These are phyloP conservation scores for Tanacetum coccineum DNA, from an alignment of 129 eudicot genomes.

Conservation along the genomic window DNA sequence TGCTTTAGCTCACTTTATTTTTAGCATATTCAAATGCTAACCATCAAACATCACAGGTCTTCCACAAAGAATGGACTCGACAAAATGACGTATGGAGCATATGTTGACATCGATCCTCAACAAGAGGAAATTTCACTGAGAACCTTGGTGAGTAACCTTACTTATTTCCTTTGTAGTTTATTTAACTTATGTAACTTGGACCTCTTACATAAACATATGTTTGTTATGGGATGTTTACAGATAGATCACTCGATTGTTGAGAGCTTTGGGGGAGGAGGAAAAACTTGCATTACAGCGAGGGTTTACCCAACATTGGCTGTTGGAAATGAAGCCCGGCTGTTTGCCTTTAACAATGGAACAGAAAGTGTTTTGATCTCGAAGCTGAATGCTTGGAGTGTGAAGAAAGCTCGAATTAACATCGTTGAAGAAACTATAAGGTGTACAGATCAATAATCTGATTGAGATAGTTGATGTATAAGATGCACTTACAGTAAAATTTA, in stretches of 20 bases:
- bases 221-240: slow-evolving; percentile 32
- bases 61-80: slow-evolving; percentile 34
- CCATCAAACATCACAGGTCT: slow-evolving; percentile 30
- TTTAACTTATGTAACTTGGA: not conserved
- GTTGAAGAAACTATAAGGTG: slow-evolving; percentile 17
- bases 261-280: slow-evolving; percentile 69
- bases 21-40: not conserved
- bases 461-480: not conserved
- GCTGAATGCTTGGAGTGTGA: slow-evolving; percentile 41
- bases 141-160: slow-evolving; percentile 42
- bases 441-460: slow-evolving; percentile 14
- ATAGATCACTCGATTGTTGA: slow-evolving; percentile 70
- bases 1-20: not conserved
- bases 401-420: slow-evolving; percentile 30
- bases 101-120: slow-evolving; percentile 50
- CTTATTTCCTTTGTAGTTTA: not conserved
- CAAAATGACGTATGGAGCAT: slow-evolving; percentile 42
- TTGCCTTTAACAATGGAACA: slow-evolving; percentile 48
- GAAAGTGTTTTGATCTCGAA: slow-evolving; percentile 30
- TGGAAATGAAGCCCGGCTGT: slow-evolving; percentile 35
- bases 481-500: not conserved
- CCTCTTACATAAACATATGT: not conserved
- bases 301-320: slow-evolving; percentile 69
- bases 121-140: slow-evolving; percentile 48
- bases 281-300: slow-evolving; percentile 61